Conservation (phyloP, 495 filamentous ascomycete species). For the Penicillium canescens region DNA sequence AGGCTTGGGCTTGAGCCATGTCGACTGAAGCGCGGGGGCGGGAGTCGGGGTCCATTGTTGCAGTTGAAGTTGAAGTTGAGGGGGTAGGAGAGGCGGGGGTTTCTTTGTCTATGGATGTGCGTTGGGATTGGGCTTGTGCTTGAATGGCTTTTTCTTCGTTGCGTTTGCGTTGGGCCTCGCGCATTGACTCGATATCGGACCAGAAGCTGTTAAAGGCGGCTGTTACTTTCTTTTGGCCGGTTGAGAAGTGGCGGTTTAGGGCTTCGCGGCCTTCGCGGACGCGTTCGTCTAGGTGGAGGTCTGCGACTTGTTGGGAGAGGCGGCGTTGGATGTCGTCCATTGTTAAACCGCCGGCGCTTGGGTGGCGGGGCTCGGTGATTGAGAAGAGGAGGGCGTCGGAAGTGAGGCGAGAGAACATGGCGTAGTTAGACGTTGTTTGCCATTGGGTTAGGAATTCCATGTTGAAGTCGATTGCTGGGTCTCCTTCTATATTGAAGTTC, state of each 20-base stretch:
- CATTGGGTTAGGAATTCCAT: conserved; percentile 71
- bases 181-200: conserved; percentile 81
- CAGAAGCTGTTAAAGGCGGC: conserved; percentile 83
- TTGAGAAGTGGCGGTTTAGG: conserved; percentile 75
- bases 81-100: conserved; percentile 23
- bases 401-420: conserved; percentile 73
- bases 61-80: neutral
- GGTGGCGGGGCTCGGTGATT: conserved; percentile 88
- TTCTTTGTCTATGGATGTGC: conserved; percentile 34
- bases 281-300: conserved; percentile 84
- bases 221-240: conserved; percentile 80
- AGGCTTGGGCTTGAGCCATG: conserved; percentile 64
- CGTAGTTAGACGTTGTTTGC: conserved; percentile 84
- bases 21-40: conserved; percentile 53
- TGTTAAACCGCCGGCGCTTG: conserved; percentile 89
- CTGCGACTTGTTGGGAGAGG: conserved; percentile 82
- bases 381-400: conserved; percentile 89
- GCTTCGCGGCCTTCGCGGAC: conserved; percentile 76
- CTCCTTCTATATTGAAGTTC: conserved; percentile 65
- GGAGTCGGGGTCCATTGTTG: neutral
- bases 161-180: conserved; percentile 75
- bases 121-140: conserved; percentile 29
- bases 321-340: conserved; percentile 94
- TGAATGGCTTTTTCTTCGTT: conserved; percentile 54
- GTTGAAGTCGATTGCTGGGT: conserved; percentile 81